Conservation (phyloP, 2,329 filamentous ascomycete genomes). For the Fusarium pseudoanthophilum region DNA sequence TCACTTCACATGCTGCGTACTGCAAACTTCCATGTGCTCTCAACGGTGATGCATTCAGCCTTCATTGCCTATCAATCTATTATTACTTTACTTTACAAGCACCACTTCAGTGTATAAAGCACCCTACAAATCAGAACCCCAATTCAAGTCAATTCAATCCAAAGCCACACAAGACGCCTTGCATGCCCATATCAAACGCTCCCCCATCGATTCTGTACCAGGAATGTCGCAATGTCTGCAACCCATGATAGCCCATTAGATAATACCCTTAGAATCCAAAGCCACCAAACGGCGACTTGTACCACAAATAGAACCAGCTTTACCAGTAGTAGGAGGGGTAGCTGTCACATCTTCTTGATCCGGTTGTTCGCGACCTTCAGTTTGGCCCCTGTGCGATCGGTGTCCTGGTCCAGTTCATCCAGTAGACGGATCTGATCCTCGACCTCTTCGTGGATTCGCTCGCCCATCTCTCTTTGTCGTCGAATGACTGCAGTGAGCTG, state of each 20-base stretch:
- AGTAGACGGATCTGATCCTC: slow-evolving; percentile 78
- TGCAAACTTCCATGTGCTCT: slow-evolving; percentile 2
- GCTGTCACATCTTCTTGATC: slow-evolving; percentile 70
- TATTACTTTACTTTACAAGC: slow-evolving; percentile 1
- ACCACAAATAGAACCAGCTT: slow-evolving; percentile 44
- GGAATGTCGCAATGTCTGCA: slow-evolving; percentile 42
- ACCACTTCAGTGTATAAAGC: not conserved
- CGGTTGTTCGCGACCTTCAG: slow-evolving; percentile 79
- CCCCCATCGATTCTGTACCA: slow-evolving; percentile 35
- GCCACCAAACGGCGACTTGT: slow-evolving; percentile 47
- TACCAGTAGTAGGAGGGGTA: slow-evolving; percentile 40
- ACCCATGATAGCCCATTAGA: slow-evolving; percentile 44
- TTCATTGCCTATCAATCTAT: not conserved
- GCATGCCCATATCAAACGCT: slow-evolving; percentile 23
- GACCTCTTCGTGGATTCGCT: slow-evolving; percentile 79
- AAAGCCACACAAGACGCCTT: slow-evolving; percentile 32
- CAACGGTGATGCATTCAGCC: slow-evolving; percentile 24
- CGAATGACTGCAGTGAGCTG: slow-evolving; percentile 75
- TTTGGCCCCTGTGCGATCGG: slow-evolving; percentile 73
- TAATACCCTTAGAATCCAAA: slow-evolving; percentile 44
- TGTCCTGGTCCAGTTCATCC: slow-evolving; percentile 72
- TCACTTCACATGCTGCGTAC: slow-evolving; percentile 6
- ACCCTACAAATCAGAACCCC: not conserved
- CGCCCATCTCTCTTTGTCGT: slow-evolving; percentile 80
- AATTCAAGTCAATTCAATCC: slow-evolving; percentile 9